Base-by-base conservation (phyloP, 1,139 yeast genomes). In the Pneumocystis sp. region DNA sequence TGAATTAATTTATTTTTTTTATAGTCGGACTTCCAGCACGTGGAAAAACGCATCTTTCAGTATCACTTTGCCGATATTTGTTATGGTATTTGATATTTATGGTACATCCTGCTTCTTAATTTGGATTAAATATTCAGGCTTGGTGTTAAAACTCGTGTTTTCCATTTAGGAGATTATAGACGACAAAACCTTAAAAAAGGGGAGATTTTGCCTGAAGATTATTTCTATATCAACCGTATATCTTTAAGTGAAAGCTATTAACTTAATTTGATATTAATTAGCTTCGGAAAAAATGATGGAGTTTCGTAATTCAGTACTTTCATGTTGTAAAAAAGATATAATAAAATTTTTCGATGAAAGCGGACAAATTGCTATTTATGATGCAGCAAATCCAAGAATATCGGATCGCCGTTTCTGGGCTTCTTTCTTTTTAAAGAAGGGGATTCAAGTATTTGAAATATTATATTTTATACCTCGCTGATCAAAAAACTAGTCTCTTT, bases 21-120 rank as follows among this genome's bases (percentile, higher is more conserved):
- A 80, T 93, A 70, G 95, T 89, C 6, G 99, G 99, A 0, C 80
- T 91, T 68, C 98, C 99, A 0, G 98, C 97, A 0, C 81, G 98
- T 65, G 97, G 98, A 6, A 93, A 93, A 74, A 93, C 98, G 64
- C 93, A 91, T 74, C 81, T 91, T 67, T 87, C 96, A 7, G 97
- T 91, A 35, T 86, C 96, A 15, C 80, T 93, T 68, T 90, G 97
- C 0, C 81, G 98, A 67, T 93, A 91, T 74, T 80, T 95, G 69
- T 81, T 97, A 70, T 93, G 99, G 61, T 59, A 31, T 59, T 67
- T 65, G 40, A 21, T 64, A 40, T 7, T n/a, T 7, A 29, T 31
- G 12, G 93, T 21, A 15, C 25, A 15, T 42, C 3, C 5, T 31
- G 2, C 25, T 17, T 42, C 4, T 31, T n/a, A 4, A 34, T 35